phyloP scores from a whole-genome alignment of 768 basidiomycete species.

The Tephrocybe sp. region DNA sequence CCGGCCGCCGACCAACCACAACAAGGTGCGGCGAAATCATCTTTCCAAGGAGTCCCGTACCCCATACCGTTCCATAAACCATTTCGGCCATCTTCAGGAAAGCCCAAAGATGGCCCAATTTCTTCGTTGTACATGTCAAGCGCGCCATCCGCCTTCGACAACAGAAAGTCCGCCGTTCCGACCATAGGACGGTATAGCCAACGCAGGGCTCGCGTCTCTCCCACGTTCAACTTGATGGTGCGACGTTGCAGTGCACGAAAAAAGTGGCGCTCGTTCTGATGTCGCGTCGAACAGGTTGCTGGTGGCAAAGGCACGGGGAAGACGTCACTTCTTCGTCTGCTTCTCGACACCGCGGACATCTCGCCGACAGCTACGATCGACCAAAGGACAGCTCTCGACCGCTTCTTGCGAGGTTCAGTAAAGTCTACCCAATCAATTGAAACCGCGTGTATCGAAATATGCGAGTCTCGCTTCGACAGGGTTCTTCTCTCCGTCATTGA shows the following conservation, averaged over 20 bases:
- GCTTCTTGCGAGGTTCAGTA: slow-evolving; percentile 60
- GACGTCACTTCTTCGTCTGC: slow-evolving; percentile 75
- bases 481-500: slow-evolving; percentile 80
- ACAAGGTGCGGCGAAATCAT: slow-evolving; percentile 73
- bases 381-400: slow-evolving; percentile 63
- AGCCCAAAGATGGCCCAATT: slow-evolving; percentile 49
- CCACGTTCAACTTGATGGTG: slow-evolving; percentile 89
- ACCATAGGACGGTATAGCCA: slow-evolving; percentile 54
- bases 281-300: slow-evolving; percentile 54
- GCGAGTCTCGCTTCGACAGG: slow-evolving; percentile 80
- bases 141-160: slow-evolving; percentile 65
- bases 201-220: slow-evolving; percentile 62
- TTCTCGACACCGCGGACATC: slow-evolving; percentile 83
- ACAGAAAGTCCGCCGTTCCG: slow-evolving; percentile 43
- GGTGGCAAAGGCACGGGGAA: slow-evolving; percentile 84
- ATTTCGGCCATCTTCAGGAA: slow-evolving; percentile 58
- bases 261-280: neutral
- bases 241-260: slow-evolving; percentile 13
- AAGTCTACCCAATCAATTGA: slow-evolving; percentile 65
- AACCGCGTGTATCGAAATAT: slow-evolving; percentile 76
- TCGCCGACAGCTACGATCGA: slow-evolving; percentile 76
- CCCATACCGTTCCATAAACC: slow-evolving; percentile 84
- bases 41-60: slow-evolving; percentile 53
- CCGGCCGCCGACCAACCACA: slow-evolving; percentile 36
- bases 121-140: slow-evolving; percentile 69